Evolutionary conservation across 2,329 filamentous ascomycete genomes (phyloP), one percentile per base, ranked within the genome.

Genomic region (Pseudonectria foliicola): DNA sequence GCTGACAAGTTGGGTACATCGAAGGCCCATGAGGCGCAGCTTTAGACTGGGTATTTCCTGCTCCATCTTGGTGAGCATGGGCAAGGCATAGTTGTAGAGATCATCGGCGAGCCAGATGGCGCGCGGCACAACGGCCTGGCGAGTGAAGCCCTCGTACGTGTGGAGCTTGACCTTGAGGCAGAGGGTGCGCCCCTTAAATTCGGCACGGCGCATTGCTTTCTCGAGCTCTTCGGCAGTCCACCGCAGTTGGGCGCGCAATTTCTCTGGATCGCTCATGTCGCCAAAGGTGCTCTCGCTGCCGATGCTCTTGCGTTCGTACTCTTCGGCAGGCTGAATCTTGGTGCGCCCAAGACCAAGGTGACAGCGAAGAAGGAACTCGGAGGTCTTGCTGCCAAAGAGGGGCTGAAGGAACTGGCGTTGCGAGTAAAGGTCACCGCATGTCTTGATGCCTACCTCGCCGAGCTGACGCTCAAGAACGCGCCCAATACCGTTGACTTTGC

Each of bases 401-500:
- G 75, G 80, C 11, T 75, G 71, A 4, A 96, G 61, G 42, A 82
- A 80, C 13, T 82, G 79, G 7, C 92, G 76, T 15, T 90, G 73
- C 0, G 70, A 62, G 52, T 88, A 93, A 5, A 96, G 84, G 46
- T 96, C 87, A 3, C 87, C 88, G 53, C 89, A 95, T 0, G 80
- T 92, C 55, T 84, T 84, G 50, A 96, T 74, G 0, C 89, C 89
- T 29, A 96, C 80, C 4, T 90, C 86, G 29, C 85, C 77, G 2
- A 98, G 73, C 56, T 98, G 87, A 37, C 92, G 77, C 61, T 96
- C 92, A 42, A 95, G 81, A 0, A 96, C 92, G 14, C 92, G 77
- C 0, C 92, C 92, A n/a, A 98, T 76, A 1, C 92, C 92, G 46
- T 95, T 95, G 28, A 96, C 85, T 55, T 95, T 95, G 24, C 92